phyloP scores from a whole-genome alignment of 805 yeast genomes.

The Kluyveromyces aestuarii region DNA sequence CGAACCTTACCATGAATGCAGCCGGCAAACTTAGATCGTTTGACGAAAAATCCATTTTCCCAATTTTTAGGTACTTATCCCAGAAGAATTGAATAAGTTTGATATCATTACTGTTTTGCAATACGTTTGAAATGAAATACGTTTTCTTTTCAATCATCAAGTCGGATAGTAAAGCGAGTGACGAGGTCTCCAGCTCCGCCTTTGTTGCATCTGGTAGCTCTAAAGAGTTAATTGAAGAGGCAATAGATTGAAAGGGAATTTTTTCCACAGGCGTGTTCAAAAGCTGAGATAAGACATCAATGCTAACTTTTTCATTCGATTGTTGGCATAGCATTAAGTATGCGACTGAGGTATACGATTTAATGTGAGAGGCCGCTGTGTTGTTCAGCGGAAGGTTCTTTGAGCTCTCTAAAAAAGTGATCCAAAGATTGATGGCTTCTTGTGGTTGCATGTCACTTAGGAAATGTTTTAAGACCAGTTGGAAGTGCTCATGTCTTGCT shows the following conservation, averaged over 20 bases:
- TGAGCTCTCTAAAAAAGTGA: slow-evolving; percentile 17
- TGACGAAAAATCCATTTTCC: not conserved
- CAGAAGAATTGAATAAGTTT: not conserved
- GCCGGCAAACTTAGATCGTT: slow-evolving; percentile 2
- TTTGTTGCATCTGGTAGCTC: not conserved
- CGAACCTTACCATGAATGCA: slow-evolving; percentile 18
- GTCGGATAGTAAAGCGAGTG: not conserved
- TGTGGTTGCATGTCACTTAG: slow-evolving; percentile 12
- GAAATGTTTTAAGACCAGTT: slow-evolving; percentile 16
- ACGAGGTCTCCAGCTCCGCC: not conserved
- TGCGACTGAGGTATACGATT: slow-evolving; percentile 13
- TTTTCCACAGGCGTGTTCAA: slow-evolving; percentile 4
- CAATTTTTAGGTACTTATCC: not conserved
- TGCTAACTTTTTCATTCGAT: slow-evolving; percentile 8
- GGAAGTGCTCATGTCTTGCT: slow-evolving; percentile 23
- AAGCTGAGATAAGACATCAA: slow-evolving; percentile 16
- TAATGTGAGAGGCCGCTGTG: not conserved
- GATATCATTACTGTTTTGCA: not conserved
- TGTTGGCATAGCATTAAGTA: slow-evolving; percentile 18
- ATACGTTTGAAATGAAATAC: not conserved
- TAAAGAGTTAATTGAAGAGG: not conserved
- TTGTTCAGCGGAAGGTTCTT: not conserved
- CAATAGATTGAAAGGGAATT: not conserved
- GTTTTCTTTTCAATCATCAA: not conserved
- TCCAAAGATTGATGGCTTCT: slow-evolving; percentile 27